Conservation (phyloP, 1,139 yeast genomes). For the Kazachstania sp. region DNA sequence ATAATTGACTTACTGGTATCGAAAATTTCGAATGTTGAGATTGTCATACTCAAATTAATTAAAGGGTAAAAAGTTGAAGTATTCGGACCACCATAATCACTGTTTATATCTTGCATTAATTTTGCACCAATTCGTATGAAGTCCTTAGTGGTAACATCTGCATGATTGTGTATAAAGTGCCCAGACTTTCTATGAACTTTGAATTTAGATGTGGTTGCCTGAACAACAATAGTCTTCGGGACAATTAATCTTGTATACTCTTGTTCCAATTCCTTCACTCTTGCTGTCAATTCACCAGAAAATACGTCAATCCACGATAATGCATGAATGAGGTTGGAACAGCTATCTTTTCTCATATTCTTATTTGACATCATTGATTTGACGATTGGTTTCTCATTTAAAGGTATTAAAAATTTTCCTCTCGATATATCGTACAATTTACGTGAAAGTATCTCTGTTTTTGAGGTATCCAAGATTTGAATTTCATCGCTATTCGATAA, state of each 20-base stretch:
- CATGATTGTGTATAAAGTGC: constrained; percentile 13
- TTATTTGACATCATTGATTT: constrained; percentile 88
- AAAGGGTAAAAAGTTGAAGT: constrained; percentile 40
- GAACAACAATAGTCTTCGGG: constrained; percentile 46
- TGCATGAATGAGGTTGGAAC: constrained; percentile 50
- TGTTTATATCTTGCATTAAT: constrained; percentile 35
- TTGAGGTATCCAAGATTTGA: constrained; percentile 29
- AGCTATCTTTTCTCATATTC: constrained; percentile 56
- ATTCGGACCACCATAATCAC: constrained; percentile 24
- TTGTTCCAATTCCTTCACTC: constrained; percentile 69
- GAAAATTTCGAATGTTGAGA: constrained; percentile 45
- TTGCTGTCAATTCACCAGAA: constrained; percentile 64
- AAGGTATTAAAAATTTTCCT: constrained; percentile 49
- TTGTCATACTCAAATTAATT: constrained; percentile 41
- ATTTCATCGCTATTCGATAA: constrained; percentile 8
- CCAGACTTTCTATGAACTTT: constrained; percentile 28
- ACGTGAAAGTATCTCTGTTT: constrained; percentile 35
- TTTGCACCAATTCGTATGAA: constrained; percentile 36
- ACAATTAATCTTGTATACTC: constrained; percentile 41
- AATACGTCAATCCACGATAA: constrained; percentile 76
- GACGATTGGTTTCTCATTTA: constrained; percentile 51
- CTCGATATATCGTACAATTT: constrained; percentile 53
- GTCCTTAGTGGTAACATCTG: constrained; percentile 19
- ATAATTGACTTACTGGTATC: constrained; percentile 41
- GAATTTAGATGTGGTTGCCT: constrained; percentile 30